phyloP scores from a whole-genome alignment of 108 stramenopile genomes.

The Skeletonema marinoi region DNA sequence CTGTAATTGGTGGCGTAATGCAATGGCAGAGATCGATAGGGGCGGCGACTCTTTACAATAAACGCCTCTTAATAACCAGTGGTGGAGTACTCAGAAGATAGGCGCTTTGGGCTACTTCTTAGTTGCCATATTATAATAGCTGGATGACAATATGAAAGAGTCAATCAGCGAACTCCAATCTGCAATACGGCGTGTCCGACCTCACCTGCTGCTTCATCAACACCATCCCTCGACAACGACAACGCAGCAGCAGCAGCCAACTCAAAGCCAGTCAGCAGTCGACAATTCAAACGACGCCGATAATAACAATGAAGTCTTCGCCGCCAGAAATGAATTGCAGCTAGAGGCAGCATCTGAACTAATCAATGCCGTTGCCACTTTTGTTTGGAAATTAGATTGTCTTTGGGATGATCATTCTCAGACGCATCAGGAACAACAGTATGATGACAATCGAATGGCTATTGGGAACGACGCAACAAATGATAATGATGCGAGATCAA shows the following conservation, averaged over 20 bases:
- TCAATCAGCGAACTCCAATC: slow-evolving; percentile 18
- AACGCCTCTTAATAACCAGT: background rate
- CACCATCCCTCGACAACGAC: background rate
- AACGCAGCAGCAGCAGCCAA: background rate
- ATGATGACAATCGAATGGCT: background rate
- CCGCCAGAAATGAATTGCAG: slow-evolving; percentile 8
- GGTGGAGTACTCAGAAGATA: background rate
- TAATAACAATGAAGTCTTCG: background rate
- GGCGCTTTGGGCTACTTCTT: background rate
- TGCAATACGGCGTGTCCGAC: slow-evolving; percentile 14
- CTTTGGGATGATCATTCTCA: slow-evolving; percentile 6
- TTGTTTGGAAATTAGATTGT: slow-evolving; percentile 32
- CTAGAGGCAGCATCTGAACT: slow-evolving; percentile 13
- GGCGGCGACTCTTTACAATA: background rate
- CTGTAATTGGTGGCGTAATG: no score
- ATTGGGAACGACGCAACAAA: background rate
- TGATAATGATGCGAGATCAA: background rate
- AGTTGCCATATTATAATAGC: background rate
- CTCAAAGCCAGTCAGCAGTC: background rate
- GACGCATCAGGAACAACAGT: background rate
- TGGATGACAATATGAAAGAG: slow-evolving; percentile 18
- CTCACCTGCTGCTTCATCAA: slow-evolving; percentile 1
- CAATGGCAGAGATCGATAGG: background rate
- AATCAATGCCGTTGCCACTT: slow-evolving; percentile 8
- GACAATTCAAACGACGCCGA: background rate